Evolutionary conservation across 2,329 filamentous ascomycete genomes (phyloP).

Genomic region (Cercospora citrullina): DNA sequence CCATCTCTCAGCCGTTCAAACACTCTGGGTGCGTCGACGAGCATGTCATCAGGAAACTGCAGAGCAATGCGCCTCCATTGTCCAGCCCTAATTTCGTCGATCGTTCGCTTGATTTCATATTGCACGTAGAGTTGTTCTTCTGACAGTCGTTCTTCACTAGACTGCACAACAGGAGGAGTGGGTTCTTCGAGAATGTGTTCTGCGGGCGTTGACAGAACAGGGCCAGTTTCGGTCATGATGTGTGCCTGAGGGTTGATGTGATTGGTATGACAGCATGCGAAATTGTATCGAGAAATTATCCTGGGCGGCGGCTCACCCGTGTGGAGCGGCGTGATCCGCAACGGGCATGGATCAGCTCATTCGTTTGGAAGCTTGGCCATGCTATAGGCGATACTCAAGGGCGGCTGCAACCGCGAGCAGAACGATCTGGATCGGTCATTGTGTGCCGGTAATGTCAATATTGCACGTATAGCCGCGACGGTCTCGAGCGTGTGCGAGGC

Average conservation of each 20-base stretch:
- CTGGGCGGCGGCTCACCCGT: neutral
- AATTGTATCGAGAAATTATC: constrained; percentile 10
- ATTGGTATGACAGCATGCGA: constrained; percentile 10
- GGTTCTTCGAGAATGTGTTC: constrained; percentile 60
- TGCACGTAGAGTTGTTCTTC: constrained; percentile 72
- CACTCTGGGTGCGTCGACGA: constrained; percentile 79
- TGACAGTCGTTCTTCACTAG: constrained; percentile 42
- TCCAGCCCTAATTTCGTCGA: constrained; percentile 69
- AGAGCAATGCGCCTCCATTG: constrained; percentile 77
- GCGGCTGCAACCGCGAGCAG: neutral
- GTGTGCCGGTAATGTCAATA: neutral
- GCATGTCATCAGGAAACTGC: constrained; percentile 95
- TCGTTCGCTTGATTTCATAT: constrained; percentile 84
- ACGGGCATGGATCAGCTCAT: neutral
- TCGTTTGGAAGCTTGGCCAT: neutral
- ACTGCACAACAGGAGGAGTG: constrained; percentile 42
- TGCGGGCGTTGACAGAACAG: constrained; percentile 64
- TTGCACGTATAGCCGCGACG: neutral
- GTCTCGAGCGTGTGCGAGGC: neutral
- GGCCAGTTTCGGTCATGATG: constrained; percentile 42
- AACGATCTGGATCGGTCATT: neutral
- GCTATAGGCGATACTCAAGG: neutral
- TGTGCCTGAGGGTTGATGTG: neutral
- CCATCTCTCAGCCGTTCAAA: constrained; percentile 64
- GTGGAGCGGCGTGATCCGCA: constrained; percentile 2